phyloP scores from a whole-genome alignment of 139 green algal genomes.

The Chlorella vulgaris region DNA sequence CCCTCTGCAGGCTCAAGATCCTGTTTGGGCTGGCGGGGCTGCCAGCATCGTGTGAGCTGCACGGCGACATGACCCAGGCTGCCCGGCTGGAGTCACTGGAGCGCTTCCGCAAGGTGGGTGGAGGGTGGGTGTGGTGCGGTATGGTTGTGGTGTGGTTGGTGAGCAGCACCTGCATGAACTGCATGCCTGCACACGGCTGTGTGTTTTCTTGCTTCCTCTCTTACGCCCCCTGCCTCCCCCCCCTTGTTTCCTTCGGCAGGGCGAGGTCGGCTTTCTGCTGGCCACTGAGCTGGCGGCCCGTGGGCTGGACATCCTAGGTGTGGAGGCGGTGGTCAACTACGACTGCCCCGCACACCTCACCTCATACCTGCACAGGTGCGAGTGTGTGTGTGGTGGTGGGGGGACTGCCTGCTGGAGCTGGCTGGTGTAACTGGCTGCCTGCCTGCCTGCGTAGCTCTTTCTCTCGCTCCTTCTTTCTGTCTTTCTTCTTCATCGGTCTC shows the following conservation, averaged over 20 bases:
- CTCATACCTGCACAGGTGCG: conserved; percentile 28
- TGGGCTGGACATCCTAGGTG: conserved; percentile 94
- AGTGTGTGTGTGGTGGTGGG: neutral
- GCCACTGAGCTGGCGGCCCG: conserved; percentile 91
- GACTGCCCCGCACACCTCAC: conserved; percentile 62
- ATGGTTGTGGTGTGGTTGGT: neutral
- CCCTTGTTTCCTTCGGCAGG: conserved; percentile 21
- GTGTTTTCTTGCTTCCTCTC: neutral
- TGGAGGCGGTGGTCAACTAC: conserved; percentile 83
- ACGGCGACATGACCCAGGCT: conserved; percentile 95
- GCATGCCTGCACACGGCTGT: neutral
- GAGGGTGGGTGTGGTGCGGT: neutral
- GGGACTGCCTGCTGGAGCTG: neutral
- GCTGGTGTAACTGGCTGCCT: neutral
- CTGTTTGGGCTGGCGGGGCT: conserved; percentile 91
- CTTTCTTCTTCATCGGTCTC: too few relatives aligned
- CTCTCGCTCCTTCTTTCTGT: neutral
- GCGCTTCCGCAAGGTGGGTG: conserved; percentile 66
- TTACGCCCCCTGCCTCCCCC: neutral
- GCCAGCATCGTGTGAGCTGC: conserved; percentile 86
- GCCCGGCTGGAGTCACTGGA: conserved; percentile 89
- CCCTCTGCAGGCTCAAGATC: conserved; percentile 76
- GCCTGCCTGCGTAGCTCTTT: neutral
- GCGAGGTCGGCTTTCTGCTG: conserved; percentile 77
- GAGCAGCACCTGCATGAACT: neutral